Conservation (phyloP, 441 rosid genomes). For the Corymbia citriodora region DNA sequence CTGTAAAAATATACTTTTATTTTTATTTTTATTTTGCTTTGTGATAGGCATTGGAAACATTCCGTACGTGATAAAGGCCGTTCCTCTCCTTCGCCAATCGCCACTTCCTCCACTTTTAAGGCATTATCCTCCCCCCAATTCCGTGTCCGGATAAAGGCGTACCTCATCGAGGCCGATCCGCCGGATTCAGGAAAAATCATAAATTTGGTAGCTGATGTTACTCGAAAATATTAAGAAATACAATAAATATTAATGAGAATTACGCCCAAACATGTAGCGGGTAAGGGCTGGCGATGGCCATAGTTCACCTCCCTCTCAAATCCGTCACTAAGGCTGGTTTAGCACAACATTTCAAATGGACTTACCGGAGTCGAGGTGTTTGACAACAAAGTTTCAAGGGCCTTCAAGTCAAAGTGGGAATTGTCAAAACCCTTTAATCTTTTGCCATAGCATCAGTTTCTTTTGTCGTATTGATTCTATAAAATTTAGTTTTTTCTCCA, state of each 20-base stretch:
- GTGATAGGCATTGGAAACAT: background rate
- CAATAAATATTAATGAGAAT: background rate
- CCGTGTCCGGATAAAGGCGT: background rate
- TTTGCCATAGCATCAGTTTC: no score
- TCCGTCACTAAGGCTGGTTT: background rate
- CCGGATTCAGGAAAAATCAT: background rate
- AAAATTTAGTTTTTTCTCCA: no score
- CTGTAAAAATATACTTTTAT: background rate
- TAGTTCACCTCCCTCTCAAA: background rate
- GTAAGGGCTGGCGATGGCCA: background rate
- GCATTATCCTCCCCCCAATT: background rate
- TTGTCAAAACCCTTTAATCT: no score
- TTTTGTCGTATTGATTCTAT: no score
- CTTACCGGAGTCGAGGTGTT: background rate
- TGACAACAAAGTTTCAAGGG: no score
- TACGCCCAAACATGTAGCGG: background rate
- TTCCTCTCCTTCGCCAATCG: background rate
- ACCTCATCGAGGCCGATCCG: background rate
- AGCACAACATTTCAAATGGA: background rate
- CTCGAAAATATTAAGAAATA: background rate
- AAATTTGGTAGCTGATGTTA: background rate
- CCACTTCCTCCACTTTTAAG: background rate
- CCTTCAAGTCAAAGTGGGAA: no score
- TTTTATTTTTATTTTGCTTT: no score
- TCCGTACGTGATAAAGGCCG: background rate